Percentiles rank a stretch among this genome's conserved stretches.
Conservation (phyloP, 768 basidiomycete genomes). For the Phaffia tasmanica region DNA sequence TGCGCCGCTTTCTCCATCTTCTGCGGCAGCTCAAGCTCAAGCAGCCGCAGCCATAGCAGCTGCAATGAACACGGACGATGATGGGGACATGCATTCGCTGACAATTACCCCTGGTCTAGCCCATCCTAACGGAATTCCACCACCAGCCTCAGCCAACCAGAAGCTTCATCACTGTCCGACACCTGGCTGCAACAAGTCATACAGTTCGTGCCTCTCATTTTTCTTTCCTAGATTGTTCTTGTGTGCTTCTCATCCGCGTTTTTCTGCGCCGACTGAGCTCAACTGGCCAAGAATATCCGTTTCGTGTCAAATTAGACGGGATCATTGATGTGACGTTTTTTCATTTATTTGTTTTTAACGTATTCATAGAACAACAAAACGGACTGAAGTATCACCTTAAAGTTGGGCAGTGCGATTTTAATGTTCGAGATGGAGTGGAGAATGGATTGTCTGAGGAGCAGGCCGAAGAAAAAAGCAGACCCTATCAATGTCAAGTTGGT, state of each 20-base stretch:
- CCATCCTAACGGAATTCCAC: slow-evolving; percentile 19
- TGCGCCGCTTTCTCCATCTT: not conserved
- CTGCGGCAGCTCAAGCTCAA: slow-evolving; percentile 1
- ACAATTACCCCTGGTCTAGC: slow-evolving; percentile 9
- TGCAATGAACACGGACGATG: too few species aligned
- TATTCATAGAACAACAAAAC: slow-evolving; percentile 59
- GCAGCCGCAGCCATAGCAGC: slow-evolving; percentile 6
- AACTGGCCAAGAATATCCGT: too few species aligned
- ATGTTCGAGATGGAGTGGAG: slow-evolving; percentile 65
- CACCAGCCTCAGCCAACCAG: slow-evolving; percentile 20
- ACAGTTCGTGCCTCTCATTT: slow-evolving; percentile 41
- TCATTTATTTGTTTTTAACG: too few species aligned
- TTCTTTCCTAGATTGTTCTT: too few species aligned
- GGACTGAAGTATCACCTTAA: slow-evolving; percentile 86
- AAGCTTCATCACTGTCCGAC: slow-evolving; percentile 61
- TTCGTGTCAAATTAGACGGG: too few species aligned
- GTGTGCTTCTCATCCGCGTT: too few species aligned
- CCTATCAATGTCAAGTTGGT: slow-evolving; percentile 81
- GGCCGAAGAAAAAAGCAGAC: slow-evolving; percentile 67
- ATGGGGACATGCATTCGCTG: too few species aligned
- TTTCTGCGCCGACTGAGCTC: too few species aligned
- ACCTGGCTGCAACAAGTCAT: slow-evolving; percentile 87
- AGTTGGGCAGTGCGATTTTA: slow-evolving; percentile 75
- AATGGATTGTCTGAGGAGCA: slow-evolving; percentile 51
- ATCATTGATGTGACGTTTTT: too few species aligned